A percentile compares a stretch with the other conserved stretches of the same genome.
These are phyloP conservation scores for Aciculosporium take DNA, from an alignment of 2,329 filamentous ascomycete species.

Conservation along the genomic window DNA sequence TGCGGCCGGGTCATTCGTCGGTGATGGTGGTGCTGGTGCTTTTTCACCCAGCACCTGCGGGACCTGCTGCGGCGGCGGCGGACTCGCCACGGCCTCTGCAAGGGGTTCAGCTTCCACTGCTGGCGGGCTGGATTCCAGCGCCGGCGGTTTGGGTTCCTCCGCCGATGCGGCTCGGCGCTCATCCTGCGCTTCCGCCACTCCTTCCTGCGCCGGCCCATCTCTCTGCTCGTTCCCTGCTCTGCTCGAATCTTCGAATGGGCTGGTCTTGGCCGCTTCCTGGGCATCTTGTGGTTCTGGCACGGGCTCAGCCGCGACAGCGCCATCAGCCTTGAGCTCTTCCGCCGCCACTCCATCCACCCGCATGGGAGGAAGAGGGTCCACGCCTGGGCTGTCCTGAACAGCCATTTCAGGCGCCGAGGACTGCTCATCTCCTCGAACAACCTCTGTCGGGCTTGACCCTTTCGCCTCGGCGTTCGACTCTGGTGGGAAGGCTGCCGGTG, in stretches of 20 bases:
- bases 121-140: neutral
- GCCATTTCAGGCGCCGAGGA: neutral
- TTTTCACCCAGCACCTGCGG: neutral
- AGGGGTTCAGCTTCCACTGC: neutral
- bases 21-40: too few relatives aligned
- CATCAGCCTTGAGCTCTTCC: neutral
- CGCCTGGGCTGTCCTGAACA: neutral
- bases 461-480: neutral
- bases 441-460: neutral
- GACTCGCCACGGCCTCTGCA: neutral
- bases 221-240: slow-evolving; percentile 1
- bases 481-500: neutral
- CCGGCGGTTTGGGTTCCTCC: neutral
- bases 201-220: slow-evolving; percentile 8
- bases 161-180: slow-evolving; percentile 6
- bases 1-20: neutral
- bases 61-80: neutral
- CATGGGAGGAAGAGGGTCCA: neutral
- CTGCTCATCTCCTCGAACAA: neutral
- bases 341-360: neutral
- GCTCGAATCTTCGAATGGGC: neutral
- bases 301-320: neutral
- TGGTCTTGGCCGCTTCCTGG: slow-evolving; percentile 11
- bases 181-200: slow-evolving; percentile 2
- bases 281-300: slow-evolving; percentile 16